Base-by-base conservation (phyloP, 176 grass and related monocot genomes). In the Aegilops sharonensis region DNA sequence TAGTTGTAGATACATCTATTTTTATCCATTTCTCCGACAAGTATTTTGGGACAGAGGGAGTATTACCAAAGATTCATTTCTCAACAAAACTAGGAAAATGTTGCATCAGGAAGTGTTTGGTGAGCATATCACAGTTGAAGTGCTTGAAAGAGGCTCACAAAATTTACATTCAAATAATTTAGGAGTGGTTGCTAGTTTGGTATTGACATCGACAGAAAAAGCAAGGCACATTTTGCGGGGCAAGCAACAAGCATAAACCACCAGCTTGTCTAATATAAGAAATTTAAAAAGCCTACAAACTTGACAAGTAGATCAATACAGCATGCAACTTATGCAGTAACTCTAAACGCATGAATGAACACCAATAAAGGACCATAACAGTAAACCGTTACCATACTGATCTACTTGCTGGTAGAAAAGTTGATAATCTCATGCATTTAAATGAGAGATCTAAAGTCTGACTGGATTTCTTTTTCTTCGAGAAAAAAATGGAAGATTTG, bases 11-110 rank as follows among this genome's bases (percentile, higher is more conserved):
- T 27, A 27, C 27, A 27, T 27, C 27, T 27, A 27, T 27, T 27
- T 27, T 27, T 27, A 27, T 27, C 27, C 27, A 27, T 27, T 27
- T 27, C 27, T 27, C 27, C 27, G 27, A 27, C 27, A 27, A 27
- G 27, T 27, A 27, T 27, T 27, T 27, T 27, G 27, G 27, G 27
- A 27, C 27, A 27, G 27, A 27, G 27, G 27, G 27, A 27, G 27
- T 27, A 78, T 79, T 43, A 77, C 43, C 11, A 83, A 83, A 14
- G 25, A 83, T 68, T 77, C 62, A 61, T 57, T 82, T 63, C 69
- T 70, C 12, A 68, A 82, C 36, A 88, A 60, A 68, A 68, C 54
- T 63, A 62, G 64, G 78, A 9, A 37, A 10, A 39, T 13, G n/a
- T 40, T 71, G 12, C 56, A 84, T 20, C 17, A 42, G 27, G 3